Evolutionary conservation across 1,139 yeast species (phyloP).

Genomic region (Kluyveromyces sp.): DNA sequence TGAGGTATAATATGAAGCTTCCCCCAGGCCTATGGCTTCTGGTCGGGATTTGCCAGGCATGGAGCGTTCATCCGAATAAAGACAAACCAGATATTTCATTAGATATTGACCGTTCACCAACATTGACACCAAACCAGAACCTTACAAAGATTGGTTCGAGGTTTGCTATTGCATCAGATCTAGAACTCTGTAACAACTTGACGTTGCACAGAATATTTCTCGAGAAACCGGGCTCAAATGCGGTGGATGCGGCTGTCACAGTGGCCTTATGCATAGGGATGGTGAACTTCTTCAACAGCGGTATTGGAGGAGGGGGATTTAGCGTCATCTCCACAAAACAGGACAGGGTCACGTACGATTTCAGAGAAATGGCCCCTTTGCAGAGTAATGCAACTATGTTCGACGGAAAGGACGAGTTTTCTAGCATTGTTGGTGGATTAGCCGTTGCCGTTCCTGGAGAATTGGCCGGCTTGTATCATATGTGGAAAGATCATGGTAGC

Average conservation of each 20-base stretch:
- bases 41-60: not conserved
- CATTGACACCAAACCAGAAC: conserved; percentile 35
- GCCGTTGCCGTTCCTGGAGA: conserved; percentile 91
- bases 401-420: conserved; percentile 35
- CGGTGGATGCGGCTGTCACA: conserved; percentile 91
- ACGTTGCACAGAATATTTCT: conserved; percentile 51
- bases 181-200: conserved; percentile 61
- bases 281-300: conserved; percentile 74
- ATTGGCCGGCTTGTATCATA: conserved; percentile 63
- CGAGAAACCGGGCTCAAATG: conserved; percentile 40
- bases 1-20: not conserved
- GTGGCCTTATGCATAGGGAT: conserved; percentile 85
- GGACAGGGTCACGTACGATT: conserved; percentile 57
- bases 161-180: conserved; percentile 76
- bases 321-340: conserved; percentile 49
- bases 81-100: conserved; percentile 29
- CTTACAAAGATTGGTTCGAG: conserved; percentile 35
- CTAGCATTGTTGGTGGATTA: conserved; percentile 70
- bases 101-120: conserved; percentile 29
- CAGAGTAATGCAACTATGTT: conserved; percentile 61
- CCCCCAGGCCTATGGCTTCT: not conserved
- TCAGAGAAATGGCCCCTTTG: conserved; percentile 81
- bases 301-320: conserved; percentile 90
- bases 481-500: conserved; percentile 57
- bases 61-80: not conserved